phyloP scores from a whole-genome alignment of 352 stramenopile genomes.

The Phytophthora chlamydospora region DNA sequence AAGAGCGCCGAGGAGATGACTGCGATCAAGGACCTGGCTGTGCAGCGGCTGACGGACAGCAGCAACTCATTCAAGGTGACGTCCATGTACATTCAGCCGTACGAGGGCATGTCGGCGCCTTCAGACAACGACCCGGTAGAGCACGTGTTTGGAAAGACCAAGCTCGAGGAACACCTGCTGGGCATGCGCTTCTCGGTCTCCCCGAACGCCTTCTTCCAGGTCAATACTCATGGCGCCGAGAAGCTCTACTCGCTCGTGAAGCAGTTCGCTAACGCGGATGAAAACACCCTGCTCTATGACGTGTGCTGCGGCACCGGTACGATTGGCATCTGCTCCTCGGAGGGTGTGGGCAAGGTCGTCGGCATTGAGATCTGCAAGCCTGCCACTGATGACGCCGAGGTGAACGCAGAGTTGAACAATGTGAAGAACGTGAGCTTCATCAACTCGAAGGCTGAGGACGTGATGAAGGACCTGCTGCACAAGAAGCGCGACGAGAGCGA shows the following conservation, averaged over 20 bases:
- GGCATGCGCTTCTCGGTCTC: conserved; percentile 92
- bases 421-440: conserved; percentile 91
- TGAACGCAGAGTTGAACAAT: conserved; percentile 87
- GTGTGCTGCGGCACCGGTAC: conserved; percentile 99
- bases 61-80: conserved; percentile 65
- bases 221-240: conserved; percentile 96
- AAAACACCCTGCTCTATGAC: conserved; percentile 94
- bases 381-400: conserved; percentile 90
- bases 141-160: conserved; percentile 69
- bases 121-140: conserved; percentile 89
- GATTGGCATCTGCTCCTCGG: conserved; percentile 95
- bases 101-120: conserved; percentile 88
- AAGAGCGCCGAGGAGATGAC: conserved; percentile 42
- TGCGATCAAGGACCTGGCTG: conserved; percentile 48
- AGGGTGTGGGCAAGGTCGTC: conserved; percentile 77
- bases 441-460: conserved; percentile 92
- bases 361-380: conserved; percentile 91
- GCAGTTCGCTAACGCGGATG: conserved; percentile 73
- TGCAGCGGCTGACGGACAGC: conserved; percentile 51
- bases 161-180: conserved; percentile 87
- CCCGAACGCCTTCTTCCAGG: conserved; percentile 94
- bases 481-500: conserved; percentile 66
- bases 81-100: conserved; percentile 94
- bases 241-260: conserved; percentile 96
- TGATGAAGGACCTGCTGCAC: conserved; percentile 84